Percentiles rank a stretch among this genome's conserved stretches.
Evolutionary conservation across 176 grass and related monocot species (phyloP).

Genomic region (maize (Zea mays)): Zm-B73-REFERENCE-NAM-5.0 NC_050096.1:304815501-304816000

Average conservation of each 20-base stretch:
- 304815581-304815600: constrained; percentile 11
- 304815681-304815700: not conserved
- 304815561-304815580: constrained; percentile 96
- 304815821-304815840: not conserved
- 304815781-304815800: not conserved
- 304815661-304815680: not conserved
- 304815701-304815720: constrained; percentile 5
- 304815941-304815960: not conserved
- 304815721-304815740: not conserved
- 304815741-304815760: not conserved
- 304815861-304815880: not conserved
- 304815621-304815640: not conserved
- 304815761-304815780: not conserved
- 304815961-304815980: not conserved
- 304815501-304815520: constrained; percentile 81
- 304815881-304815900: not conserved
- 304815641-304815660: not conserved
- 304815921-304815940: not conserved
- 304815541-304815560: constrained; percentile 75
- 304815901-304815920: not conserved
- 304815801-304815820: not conserved
- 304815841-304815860: not conserved
- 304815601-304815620: not conserved
- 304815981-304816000: not conserved
- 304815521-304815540: constrained; percentile 85